Conservation (phyloP, 371 early-diverging fungal genomes). For the Mortierella sp. region DNA sequence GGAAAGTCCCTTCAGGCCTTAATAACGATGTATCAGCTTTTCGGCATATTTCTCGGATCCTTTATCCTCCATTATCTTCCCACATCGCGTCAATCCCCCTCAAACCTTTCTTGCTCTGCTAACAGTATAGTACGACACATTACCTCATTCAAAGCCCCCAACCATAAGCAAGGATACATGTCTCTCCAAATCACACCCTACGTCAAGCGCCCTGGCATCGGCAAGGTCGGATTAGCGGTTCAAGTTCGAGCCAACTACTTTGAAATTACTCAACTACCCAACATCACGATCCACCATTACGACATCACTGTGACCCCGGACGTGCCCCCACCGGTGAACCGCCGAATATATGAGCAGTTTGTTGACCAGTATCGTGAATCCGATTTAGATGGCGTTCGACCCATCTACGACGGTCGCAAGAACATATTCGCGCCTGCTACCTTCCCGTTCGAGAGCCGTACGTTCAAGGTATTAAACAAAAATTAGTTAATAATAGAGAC, state of each 20-base stretch:
- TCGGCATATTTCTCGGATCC: too few species aligned
- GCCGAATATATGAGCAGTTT: conserved; percentile 60
- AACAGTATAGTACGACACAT: too few species aligned
- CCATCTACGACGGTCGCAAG: conserved; percentile 65
- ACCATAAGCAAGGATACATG: background rate
- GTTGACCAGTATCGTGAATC: conserved; percentile 48
- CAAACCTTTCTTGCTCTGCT: too few species aligned
- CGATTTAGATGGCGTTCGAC: conserved; percentile 47
- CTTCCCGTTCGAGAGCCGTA: conserved; percentile 54
- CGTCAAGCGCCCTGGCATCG: conserved; percentile 39
- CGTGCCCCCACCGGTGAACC: conserved; percentile 59
- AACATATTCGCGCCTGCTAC: conserved; percentile 59
- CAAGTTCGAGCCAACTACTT: conserved; percentile 23
- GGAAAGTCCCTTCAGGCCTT: too few species aligned
- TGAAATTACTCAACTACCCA: conserved; percentile 20
- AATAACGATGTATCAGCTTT: too few species aligned
- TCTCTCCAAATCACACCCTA: conserved; percentile 23
- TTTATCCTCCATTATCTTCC: too few species aligned
- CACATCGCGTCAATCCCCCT: too few species aligned
- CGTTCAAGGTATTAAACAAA: conserved; percentile 55
- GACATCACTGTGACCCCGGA: conserved; percentile 56
- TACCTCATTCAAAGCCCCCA: too few species aligned
- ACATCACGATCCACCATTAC: conserved; percentile 45
- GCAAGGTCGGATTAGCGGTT: conserved; percentile 6
- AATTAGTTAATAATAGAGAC: background rate